Base-by-base conservation (phyloP, 345 rosid species). In the Laguncularia racemosa region DNA sequence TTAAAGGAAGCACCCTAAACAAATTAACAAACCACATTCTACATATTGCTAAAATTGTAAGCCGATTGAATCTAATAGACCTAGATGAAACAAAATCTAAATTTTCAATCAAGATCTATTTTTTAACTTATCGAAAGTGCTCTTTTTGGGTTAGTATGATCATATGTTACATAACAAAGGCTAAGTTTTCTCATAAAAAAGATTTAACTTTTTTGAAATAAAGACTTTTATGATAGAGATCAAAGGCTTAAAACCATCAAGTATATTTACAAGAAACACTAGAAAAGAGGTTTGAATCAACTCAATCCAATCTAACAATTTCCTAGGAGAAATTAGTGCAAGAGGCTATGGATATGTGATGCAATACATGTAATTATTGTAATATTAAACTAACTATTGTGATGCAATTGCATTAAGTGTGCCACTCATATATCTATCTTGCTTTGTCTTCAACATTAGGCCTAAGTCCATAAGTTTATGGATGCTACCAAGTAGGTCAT, bases 131-230 rank as follows among this genome's bases (percentile, higher is more conserved):
- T 90, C 95, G 9, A 79, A 46, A 0, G 80, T 48, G 64, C 4
- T 23, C 4, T 23, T 23, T 23, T 67, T 11, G 86, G 78, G 72
- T 86, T 86, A 19, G 82, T 71, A 76, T 84, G 84, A 81, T 90
- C 95, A 21, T 84, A 90, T 2, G 82, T 81, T 16, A 84, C 92
- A 38, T 92, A 90, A 67, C 97, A 90, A n/a, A 86, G 77, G 57
- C 97, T 90, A 16, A 84, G 85, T 80, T 90, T 90, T 46, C 92
- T 86, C 50, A 86, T 89, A 46, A 90, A 90, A 55, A 90, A 23
- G 86, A 56, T 80, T 86, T 77, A 86, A 70, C 63, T 78, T 84
- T 68, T 90, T 95, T 2, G 82, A 64, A 72, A 21, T 80, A 0
- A 81, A 78, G 21, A 87, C 95, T 15, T 86, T 85, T 51, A 83